phyloP scores from a whole-genome alignment of 1,284 basidiomycete species.

The Ceraceosorus guamensis region DNA sequence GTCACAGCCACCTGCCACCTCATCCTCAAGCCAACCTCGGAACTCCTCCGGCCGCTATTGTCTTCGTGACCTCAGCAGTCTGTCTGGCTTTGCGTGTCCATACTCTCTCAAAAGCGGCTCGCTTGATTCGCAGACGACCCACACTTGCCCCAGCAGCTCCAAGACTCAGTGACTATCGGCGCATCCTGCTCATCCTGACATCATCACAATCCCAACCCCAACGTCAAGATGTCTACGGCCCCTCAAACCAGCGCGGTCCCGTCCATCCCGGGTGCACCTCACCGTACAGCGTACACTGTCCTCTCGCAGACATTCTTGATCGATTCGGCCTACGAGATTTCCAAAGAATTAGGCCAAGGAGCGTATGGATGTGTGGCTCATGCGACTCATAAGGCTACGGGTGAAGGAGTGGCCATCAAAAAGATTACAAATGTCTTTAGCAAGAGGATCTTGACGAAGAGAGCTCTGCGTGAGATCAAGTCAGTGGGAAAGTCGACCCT shows the following conservation, averaged over 20 bases:
- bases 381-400: conserved; percentile 42
- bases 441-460: conserved; percentile 46
- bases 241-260: not conserved
- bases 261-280: conserved; percentile 1
- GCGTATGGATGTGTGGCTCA: conserved; percentile 47
- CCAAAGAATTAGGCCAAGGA: conserved; percentile 44
- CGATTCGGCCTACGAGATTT: conserved; percentile 43
- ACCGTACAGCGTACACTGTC: conserved; percentile 35
- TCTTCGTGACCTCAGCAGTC: no score
- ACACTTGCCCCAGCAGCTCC: no score
- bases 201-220: no score
- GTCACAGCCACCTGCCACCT: no score
- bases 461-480: conserved; percentile 47
- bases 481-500: conserved; percentile 14
- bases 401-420: conserved; percentile 47
- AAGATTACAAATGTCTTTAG: conserved; percentile 46
- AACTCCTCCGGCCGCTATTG: no score
- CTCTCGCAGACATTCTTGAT: conserved; percentile 44
- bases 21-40: no score
- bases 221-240: not conserved
- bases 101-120: no score
- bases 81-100: no score
- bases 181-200: no score
- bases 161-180: no score
- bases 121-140: no score